Evolutionary conservation across 441 rosid species (phyloP).

Genomic region (Manihot esculenta): DNA sequence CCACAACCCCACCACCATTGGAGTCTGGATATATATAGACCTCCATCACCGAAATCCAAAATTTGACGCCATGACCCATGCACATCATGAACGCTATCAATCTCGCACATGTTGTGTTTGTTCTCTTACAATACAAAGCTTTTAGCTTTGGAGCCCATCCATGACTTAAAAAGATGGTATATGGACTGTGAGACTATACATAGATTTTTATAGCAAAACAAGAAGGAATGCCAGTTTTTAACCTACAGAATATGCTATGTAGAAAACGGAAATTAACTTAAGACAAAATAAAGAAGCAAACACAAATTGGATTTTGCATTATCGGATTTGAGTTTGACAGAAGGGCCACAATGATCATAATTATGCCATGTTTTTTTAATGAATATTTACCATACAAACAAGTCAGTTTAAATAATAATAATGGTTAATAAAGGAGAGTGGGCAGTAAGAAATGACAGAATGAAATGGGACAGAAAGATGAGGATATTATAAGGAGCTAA

Average conservation of each 20-base stretch:
- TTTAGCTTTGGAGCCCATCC: slow-evolving; percentile 1
- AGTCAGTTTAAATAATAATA: slow-evolving; percentile 27
- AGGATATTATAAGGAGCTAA: background rate
- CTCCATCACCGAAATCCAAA: slow-evolving; percentile 5
- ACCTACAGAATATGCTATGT: too few species aligned
- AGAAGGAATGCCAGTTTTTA: too few species aligned
- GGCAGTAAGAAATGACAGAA: background rate
- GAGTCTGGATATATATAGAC: background rate
- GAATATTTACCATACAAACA: too few species aligned
- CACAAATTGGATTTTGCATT: slow-evolving; percentile 10
- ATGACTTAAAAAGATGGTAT: background rate
- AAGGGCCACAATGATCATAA: slow-evolving; percentile 29
- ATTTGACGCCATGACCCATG: slow-evolving; percentile 15
- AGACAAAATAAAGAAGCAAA: background rate
- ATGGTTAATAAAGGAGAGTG: slow-evolving; percentile 8
- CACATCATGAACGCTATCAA: slow-evolving; percentile 31
- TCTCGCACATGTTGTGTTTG: slow-evolving; percentile 45
- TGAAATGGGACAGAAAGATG: slow-evolving; percentile 31
- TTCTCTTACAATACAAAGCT: slow-evolving; percentile 18
- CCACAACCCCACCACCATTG: slow-evolving; percentile 11
- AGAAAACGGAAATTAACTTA: too few species aligned
- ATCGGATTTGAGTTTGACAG: slow-evolving; percentile 36
- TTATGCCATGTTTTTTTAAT: slow-evolving; percentile 33
- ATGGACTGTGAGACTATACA: background rate
- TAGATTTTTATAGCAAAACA: slow-evolving; percentile 14